Base-by-base conservation (phyloP, 2,329 filamentous ascomycete species). In the Nemania sp. region DNA sequence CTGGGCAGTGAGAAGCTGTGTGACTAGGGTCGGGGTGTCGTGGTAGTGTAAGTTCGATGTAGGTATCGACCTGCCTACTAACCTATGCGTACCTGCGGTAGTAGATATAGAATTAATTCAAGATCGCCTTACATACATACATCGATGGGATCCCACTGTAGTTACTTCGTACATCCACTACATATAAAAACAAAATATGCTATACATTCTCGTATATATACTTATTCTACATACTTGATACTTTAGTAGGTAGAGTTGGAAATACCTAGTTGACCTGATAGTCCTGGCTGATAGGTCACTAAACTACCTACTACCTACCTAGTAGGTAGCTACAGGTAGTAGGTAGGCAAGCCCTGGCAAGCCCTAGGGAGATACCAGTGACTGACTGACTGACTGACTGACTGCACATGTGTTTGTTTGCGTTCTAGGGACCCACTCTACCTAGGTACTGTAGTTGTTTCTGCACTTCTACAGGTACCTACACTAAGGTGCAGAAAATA, bases 1-100 rank as follows among this genome's bases (percentile, higher is more conserved):
- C 69, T 68, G 69, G 69, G 74, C 75, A 76, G 72, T 77, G 71
- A 77, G 72, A 74, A 64, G 72, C 57, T 53, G 73, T 56, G 66
- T 60, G 60, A 70, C 45, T 62, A 64, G 71, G 70, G 69, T 72
- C 20, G 73, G 70, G 72, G 69, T 63, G 66, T 68, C 35, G 41
- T 64, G 63, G 61, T 58, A 51, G 3, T 15, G 2, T 26, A n/a
- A 6, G 22, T 51, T 22, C 13, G 7, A 26, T 15, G 45, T 51
- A 51, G n/a, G n/a, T n/a, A n/a, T n/a, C n/a, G n/a, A n/a, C 20
- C 18, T 26, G 4, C 22, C 11, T n/a, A 15, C 18, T 15, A 32
- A 27, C 24, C 5, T 18, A 29, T 26, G 26, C 27, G 18, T 11
- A 8, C 27, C 15, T 32, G 2, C n/a, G 18, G 49, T 52, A 29